Evolutionary conservation across 257 asterid species (phyloP).

Genomic region (Solanum appendiculatum): DNA sequence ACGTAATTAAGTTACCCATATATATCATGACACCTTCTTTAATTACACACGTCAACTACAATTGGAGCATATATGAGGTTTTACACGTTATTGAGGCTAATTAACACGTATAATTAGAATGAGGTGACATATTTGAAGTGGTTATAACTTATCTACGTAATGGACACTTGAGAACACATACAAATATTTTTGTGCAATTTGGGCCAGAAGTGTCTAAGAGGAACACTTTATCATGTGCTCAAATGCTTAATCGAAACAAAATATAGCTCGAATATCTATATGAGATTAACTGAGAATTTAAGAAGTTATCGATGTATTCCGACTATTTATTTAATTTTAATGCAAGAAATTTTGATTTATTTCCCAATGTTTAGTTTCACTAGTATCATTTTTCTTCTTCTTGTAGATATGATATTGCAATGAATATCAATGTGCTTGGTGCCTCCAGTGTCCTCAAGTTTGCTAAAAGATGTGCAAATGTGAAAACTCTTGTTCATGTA

Average conservation of each 20-base stretch:
- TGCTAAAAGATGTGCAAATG: conserved; percentile 28
- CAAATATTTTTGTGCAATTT: too few species aligned
- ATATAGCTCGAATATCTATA: background rate
- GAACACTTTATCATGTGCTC: background rate
- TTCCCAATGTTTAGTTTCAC: background rate
- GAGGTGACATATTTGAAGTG: background rate
- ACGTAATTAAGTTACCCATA: too few species aligned
- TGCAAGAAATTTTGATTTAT: background rate
- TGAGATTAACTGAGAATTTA: background rate
- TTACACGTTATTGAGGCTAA: background rate
- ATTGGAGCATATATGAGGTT: background rate
- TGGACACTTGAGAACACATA: background rate
- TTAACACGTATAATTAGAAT: background rate
- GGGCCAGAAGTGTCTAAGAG: background rate
- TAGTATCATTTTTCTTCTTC: background rate
- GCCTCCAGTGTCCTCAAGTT: conserved; percentile 27
- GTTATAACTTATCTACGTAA: background rate
- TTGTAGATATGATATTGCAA: conserved; percentile 43
- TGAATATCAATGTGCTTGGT: conserved; percentile 39
- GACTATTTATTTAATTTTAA: background rate
- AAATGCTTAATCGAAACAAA: background rate
- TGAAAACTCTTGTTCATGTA: conserved; percentile 38
- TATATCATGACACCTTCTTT: background rate
- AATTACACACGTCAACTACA: background rate
- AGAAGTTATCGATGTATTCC: background rate